Evolutionary conservation across 2,329 filamentous ascomycete genomes (phyloP), one percentile per base, ranked within the genome.

Genomic region (Fragosphaeria purpurea): DNA sequence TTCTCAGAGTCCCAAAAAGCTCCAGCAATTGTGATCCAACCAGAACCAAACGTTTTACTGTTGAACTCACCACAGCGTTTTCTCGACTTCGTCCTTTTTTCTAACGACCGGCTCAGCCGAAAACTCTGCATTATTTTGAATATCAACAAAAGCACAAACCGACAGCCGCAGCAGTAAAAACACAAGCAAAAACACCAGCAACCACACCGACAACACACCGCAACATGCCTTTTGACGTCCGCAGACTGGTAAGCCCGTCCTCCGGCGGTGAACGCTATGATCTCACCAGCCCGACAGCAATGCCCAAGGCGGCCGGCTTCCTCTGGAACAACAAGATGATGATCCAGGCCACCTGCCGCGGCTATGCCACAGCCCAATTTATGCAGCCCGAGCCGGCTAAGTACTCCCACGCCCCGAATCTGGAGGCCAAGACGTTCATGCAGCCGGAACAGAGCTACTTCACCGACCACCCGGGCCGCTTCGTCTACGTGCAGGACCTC

Each of bases 261-360:
- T 61, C 71, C 32, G 62, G 74, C 61, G 76, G 75, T 48, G 66
- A 71, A 45, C 75, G 75, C 55, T 79, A 77, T 62, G 75, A 78
- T 61, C 70, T 80, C 55, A 68, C 65, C 46, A 75, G 70, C 60
- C 73, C 76, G n/a, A 76, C 74, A 31, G 73, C 73, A 41, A 65
- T 80, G 69, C 75, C 76, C 47, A 74, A 76, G 61, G 74, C 76
- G 4, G 72, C 69, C 46, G 74, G 70, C 48, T 80, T 79, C 59
- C 66, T 80, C 9, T 80, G 76, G 76, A 80, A 80, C 57, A 73
- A 77, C 61, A 72, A 69, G 62, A 79, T 79, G 76, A 79, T 79
- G 76, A 75, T 79, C 53, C 75, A 79, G 59, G 67, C 75, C 44
- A 79, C 75, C 50, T 79, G 76, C 59, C 75, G 76, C 22, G 76